phyloP scores from a whole-genome alignment of 441 rosid genomes.

The Aleurites moluccanus region DNA sequence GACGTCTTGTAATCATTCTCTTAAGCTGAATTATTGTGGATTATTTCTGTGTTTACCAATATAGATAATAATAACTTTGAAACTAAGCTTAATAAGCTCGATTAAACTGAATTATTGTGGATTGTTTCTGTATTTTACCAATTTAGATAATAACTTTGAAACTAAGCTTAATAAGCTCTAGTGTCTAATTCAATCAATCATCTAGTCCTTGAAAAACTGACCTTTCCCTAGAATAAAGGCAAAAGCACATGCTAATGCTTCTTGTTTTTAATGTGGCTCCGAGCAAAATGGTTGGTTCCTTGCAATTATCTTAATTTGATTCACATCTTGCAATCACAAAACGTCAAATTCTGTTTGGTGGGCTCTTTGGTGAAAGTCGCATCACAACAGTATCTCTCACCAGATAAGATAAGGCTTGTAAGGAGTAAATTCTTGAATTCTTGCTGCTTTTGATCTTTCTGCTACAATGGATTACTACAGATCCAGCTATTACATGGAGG shows the following conservation, averaged over 20 bases:
- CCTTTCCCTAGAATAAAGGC: slow-evolving; percentile 8
- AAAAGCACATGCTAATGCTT: slow-evolving; percentile 2
- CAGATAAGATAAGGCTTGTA: slow-evolving; percentile 8
- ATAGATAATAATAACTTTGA: neutral
- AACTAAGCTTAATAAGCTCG: neutral
- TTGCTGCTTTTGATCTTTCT: neutral
- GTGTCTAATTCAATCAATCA: slow-evolving; percentile 4
- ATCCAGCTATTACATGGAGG: slow-evolving; percentile 22
- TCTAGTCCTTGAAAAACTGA: slow-evolving; percentile 9
- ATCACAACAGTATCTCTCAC: neutral
- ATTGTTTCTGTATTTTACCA: too few species aligned
- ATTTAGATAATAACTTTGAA: neutral
- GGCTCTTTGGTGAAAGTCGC: neutral
- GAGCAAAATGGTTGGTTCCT: neutral
- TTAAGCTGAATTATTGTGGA: neutral
- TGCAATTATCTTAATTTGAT: neutral
- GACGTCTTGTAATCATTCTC: neutral
- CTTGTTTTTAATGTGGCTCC: neutral
- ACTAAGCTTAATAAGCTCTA: neutral
- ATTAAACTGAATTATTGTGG: neutral
- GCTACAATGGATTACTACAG: slow-evolving; percentile 32
- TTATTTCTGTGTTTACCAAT: too few species aligned
- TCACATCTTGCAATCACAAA: neutral
- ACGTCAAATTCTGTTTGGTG: slow-evolving; percentile 4
- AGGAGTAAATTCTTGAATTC: neutral